phyloP scores from a whole-genome alignment of 139 green algal genomes.

The Tetraselmis striata region DNA sequence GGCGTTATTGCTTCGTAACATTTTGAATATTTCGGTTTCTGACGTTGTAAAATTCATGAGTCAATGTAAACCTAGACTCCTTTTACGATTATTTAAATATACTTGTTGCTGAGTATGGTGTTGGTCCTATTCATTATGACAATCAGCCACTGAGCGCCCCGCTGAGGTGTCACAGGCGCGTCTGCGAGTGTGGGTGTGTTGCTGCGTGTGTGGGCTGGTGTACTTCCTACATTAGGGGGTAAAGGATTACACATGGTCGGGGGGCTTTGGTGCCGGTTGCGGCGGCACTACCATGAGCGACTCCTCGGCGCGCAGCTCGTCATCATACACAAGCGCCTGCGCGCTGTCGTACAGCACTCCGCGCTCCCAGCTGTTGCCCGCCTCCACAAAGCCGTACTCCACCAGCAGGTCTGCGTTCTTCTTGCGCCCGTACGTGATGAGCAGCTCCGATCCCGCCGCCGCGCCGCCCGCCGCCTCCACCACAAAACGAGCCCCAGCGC shows the following conservation, averaged over 20 bases:
- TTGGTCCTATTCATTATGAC: too few species aligned
- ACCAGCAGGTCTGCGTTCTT: background rate
- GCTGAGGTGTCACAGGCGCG: background rate
- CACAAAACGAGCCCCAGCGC: background rate
- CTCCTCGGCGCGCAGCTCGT: background rate
- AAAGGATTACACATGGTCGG: background rate
- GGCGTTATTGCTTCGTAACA: too few species aligned
- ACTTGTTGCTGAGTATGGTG: background rate
- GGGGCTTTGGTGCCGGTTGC: too few species aligned
- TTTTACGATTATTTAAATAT: too few species aligned
- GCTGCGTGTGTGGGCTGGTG: background rate
- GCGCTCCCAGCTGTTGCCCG: background rate
- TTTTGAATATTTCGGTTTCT: too few species aligned
- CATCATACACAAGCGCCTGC: background rate
- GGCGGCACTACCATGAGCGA: background rate
- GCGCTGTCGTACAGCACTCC: background rate
- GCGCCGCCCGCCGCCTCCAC: background rate
- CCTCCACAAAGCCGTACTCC: slow-evolving; percentile 2
- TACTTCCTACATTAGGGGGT: background rate
- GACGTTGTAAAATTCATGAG: too few species aligned
- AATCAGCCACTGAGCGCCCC: too few species aligned
- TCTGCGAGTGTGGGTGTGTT: background rate
- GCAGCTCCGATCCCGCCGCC: background rate
- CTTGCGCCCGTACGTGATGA: background rate
- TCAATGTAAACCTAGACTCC: too few species aligned